Evolutionary conservation across 768 basidiomycete genomes (phyloP).

Genomic region (Saitozyma sp.): DNA sequence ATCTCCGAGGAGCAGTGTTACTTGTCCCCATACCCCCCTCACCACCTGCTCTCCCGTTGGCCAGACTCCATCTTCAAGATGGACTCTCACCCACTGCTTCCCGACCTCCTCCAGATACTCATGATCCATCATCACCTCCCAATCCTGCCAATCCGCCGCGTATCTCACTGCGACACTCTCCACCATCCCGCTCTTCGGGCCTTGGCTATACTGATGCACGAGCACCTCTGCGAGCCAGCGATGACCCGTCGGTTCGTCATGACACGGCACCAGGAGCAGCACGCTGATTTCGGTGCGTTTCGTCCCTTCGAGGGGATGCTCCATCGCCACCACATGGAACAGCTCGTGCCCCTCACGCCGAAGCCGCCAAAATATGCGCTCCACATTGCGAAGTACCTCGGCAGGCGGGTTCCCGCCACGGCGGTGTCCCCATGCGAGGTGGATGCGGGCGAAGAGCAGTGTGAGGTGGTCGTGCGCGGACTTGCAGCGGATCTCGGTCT

Average conservation of each 20-base stretch:
- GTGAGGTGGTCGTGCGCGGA: too few relatives aligned
- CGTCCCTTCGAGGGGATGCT: neutral
- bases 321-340: slow-evolving; percentile 17
- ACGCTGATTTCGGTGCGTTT: slow-evolving; percentile 14
- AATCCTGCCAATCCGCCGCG: slow-evolving; percentile 21
- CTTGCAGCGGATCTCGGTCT: too few relatives aligned
- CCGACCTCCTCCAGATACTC: neutral
- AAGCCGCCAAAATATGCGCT: slow-evolving; percentile 8
- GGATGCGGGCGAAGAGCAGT: too few relatives aligned
- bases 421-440: too few relatives aligned
- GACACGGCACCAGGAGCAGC: slow-evolving; percentile 16
- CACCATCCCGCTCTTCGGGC: neutral
- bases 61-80: slow-evolving; percentile 3
- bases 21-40: neutral
- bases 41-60: neutral
- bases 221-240: slow-evolving; percentile 22
- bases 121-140: slow-evolving; percentile 10
- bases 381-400: neutral
- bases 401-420: too few relatives aligned
- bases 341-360: slow-evolving; percentile 15
- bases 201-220: slow-evolving; percentile 2
- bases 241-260: slow-evolving; percentile 11
- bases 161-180: slow-evolving; percentile 18
- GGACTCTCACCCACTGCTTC: neutral
- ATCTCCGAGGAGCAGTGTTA: slow-evolving; percentile 6